These are phyloP conservation scores for Papiliotrema terrestris DNA, from an alignment of 1,284 basidiomycete genomes.

Conservation along the genomic window DNA sequence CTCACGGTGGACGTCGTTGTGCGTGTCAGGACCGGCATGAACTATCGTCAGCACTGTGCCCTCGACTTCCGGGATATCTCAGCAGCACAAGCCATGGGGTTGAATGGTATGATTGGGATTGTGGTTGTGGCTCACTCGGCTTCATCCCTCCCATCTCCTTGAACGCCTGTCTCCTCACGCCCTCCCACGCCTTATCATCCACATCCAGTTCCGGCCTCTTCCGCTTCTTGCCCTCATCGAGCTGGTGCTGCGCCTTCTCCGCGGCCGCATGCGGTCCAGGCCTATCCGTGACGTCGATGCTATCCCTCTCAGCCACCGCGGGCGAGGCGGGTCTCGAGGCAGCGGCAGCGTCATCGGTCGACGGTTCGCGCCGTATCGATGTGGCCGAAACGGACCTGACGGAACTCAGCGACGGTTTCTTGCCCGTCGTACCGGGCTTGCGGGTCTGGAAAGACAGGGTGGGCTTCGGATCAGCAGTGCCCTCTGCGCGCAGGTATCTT, in stretches of 20 bases:
- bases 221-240: background rate
- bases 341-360: too few species aligned
- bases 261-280: background rate
- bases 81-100: background rate
- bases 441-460: conserved; percentile 1
- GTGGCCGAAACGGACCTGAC: background rate
- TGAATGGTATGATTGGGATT: background rate
- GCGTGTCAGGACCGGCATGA: conserved; percentile 39
- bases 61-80: conserved; percentile 1
- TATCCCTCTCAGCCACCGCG: too few species aligned
- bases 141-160: conserved; percentile 57
- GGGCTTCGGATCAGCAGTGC: background rate
- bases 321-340: too few species aligned
- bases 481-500: too few species aligned
- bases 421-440: background rate
- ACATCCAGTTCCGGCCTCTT: conserved; percentile 39
- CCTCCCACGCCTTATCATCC: conserved; percentile 57
- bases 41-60: conserved; percentile 18
- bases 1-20: conserved; percentile 44
- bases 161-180: conserved; percentile 53
- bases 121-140: conserved; percentile 56
- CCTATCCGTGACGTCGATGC: too few species aligned
- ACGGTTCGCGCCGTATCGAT: background rate
- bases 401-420: background rate
- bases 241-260: background rate